A percentile compares a stretch with the other conserved stretches of the same genome.
Evolutionary conservation across 2,329 filamentous ascomycete species (phyloP).

Genomic region (Diaporthe ilicicola): DNA sequence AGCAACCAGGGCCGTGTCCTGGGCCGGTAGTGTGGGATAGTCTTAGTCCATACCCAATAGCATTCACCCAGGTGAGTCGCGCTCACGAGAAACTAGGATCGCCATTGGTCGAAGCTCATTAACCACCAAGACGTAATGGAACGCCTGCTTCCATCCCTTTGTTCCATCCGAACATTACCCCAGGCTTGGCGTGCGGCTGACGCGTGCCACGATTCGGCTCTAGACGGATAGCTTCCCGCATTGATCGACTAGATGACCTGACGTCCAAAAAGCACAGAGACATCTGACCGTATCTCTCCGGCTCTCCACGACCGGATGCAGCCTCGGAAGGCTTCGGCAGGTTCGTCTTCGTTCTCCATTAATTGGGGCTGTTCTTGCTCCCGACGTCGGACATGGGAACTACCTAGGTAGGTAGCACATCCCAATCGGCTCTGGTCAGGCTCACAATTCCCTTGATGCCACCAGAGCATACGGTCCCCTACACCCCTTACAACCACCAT

Average conservation of each 20-base stretch:
- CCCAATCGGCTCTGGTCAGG: not conserved
- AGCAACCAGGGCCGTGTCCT: not conserved
- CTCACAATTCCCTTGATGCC: not conserved
- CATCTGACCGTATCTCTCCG: not conserved
- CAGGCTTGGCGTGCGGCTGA: conserved; percentile 14
- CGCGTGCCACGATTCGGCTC: too few relatives aligned
- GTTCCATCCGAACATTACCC: not conserved
- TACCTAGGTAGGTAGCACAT: too few relatives aligned
- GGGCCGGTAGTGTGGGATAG: not conserved
- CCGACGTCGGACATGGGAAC: not conserved
- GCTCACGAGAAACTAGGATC: not conserved
- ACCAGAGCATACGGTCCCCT: too few relatives aligned
- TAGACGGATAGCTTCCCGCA: not conserved
- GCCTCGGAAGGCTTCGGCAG: not conserved
- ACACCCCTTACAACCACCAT: not conserved
- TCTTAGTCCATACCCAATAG: too few relatives aligned
- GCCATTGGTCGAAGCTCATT: not conserved
- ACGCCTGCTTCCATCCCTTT: conserved; percentile 13
- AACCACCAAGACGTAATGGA: not conserved
- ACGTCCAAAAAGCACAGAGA: not conserved
- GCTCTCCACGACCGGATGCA: not conserved
- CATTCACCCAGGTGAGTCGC: not conserved
- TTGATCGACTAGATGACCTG: not conserved
- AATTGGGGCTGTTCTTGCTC: not conserved
- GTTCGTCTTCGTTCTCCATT: not conserved